These are phyloP conservation scores for Cylindrodendrum hubeiense DNA, from an alignment of 2,329 filamentous ascomycete genomes.

Conservation along the genomic window DNA sequence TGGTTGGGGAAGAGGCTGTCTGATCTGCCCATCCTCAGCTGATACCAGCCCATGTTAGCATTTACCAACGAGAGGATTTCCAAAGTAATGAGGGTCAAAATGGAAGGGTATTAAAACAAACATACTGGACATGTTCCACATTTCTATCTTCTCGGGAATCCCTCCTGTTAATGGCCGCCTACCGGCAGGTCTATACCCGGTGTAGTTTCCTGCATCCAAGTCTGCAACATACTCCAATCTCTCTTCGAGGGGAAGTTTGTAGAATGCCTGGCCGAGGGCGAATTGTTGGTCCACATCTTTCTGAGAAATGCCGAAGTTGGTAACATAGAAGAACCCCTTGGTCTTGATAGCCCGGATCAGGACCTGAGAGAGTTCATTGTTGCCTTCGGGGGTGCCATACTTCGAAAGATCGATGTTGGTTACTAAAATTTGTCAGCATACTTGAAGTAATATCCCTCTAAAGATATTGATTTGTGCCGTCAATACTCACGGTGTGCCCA, in stretches of 20 bases:
- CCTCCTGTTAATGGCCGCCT: constrained; percentile 47
- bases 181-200: constrained; percentile 65
- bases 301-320: constrained; percentile 70
- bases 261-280: constrained; percentile 67
- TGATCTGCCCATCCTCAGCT: constrained; percentile 44
- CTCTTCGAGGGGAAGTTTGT: constrained; percentile 64
- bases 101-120: neutral
- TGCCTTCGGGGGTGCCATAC: constrained; percentile 8
- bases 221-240: constrained; percentile 66
- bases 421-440: neutral
- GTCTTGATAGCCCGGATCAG: neutral
- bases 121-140: constrained; percentile 51
- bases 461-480: neutral
- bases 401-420: constrained; percentile 7
- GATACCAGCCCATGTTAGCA: neutral
- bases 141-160: constrained; percentile 52
- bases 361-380: constrained; percentile 1
- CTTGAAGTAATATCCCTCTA: neutral
- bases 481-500: neutral
- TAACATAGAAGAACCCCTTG: constrained; percentile 68
- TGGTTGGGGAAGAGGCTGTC: constrained; percentile 53
- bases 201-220: constrained; percentile 64
- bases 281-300: constrained; percentile 70
- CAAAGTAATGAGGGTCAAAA: too few relatives aligned
- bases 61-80: neutral